Conservation (phyloP, 1,284 basidiomycete genomes). For the Stereum hirsutum region DNA sequence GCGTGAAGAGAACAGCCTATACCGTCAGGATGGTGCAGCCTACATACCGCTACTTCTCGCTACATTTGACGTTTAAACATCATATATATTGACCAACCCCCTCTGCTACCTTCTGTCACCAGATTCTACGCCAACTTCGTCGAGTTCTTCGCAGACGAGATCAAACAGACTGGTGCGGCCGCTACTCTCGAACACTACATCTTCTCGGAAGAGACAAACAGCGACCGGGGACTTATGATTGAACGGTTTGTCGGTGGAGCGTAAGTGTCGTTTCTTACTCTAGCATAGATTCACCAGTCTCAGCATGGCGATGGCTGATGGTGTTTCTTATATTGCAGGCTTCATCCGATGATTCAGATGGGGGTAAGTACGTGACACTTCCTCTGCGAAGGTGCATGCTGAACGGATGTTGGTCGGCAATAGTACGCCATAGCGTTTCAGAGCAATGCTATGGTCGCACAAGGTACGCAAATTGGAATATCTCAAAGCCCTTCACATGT, state of each 20-base stretch:
- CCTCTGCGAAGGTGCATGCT: not conserved
- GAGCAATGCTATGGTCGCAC: constrained; percentile 42
- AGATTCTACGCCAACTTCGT: constrained; percentile 47
- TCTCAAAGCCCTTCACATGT: too few species aligned
- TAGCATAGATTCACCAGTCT: constrained; percentile 5
- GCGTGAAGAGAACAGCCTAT: too few species aligned
- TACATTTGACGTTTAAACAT: too few species aligned
- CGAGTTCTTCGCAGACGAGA: constrained; percentile 43
- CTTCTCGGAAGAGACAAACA: constrained; percentile 41
- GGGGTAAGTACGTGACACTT: constrained; percentile 33
- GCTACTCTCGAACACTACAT: constrained; percentile 43
- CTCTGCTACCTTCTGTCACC: constrained; percentile 9
- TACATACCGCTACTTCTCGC: too few species aligned
- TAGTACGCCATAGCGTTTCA: constrained; percentile 56
- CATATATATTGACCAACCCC: constrained; percentile 3
- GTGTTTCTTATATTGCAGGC: constrained; percentile 23
- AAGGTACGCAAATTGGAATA: too few species aligned
- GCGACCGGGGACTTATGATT: constrained; percentile 41
- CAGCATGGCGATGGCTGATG: not conserved
- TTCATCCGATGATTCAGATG: constrained; percentile 57
- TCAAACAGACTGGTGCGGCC: constrained; percentile 31
- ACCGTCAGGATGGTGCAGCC: too few species aligned
- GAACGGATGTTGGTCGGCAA: not conserved
- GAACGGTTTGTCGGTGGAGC: constrained; percentile 45
- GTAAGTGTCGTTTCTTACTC: constrained; percentile 25